A percentile compares a stretch with the other conserved stretches of the same genome.
These are phyloP conservation scores for Malania oleifera DNA, from an alignment of 164 flowering plant genomes.

Conservation along the genomic window DNA sequence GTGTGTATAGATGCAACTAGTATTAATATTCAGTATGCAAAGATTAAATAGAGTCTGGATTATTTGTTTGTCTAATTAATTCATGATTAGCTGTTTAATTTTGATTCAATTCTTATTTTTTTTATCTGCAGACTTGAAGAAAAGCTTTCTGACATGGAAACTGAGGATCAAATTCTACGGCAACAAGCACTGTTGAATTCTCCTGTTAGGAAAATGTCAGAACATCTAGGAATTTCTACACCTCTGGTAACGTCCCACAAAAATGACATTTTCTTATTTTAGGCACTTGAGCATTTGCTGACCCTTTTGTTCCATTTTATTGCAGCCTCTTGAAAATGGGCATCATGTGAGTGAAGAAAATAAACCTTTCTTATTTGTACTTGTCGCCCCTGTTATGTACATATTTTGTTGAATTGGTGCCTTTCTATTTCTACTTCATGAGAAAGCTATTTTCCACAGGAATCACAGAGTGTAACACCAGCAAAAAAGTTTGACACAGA, in stretches of 20 bases:
- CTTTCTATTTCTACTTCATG: background rate
- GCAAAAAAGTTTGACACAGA: constrained; percentile 42
- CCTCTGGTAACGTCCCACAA: constrained; percentile 31
- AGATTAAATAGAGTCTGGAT: background rate
- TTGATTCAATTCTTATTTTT: background rate
- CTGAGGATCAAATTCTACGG: constrained; percentile 74
- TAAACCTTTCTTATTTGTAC: constrained; percentile 1
- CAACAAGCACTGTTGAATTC: constrained; percentile 49
- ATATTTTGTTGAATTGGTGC: background rate
- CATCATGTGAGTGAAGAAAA: constrained; percentile 48
- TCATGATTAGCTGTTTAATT: background rate
- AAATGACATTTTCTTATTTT: background rate
- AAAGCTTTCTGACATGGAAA: constrained; percentile 72
- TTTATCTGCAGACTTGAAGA: constrained; percentile 66
- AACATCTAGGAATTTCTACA: constrained; percentile 32
- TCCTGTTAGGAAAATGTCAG: constrained; percentile 51
- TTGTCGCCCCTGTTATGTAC: background rate
- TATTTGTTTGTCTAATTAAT: too few species aligned
- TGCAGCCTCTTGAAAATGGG: constrained; percentile 80
- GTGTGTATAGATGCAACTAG: background rate
- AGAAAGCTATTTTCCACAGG: constrained; percentile 41
- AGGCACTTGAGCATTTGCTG: background rate
- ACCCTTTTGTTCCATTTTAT: background rate
- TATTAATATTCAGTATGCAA: background rate
- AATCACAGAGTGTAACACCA: constrained; percentile 47